phyloP scores from a whole-genome alignment of 192 early-diverging fungal genomes.

The Oehlia diaphana region DNA sequence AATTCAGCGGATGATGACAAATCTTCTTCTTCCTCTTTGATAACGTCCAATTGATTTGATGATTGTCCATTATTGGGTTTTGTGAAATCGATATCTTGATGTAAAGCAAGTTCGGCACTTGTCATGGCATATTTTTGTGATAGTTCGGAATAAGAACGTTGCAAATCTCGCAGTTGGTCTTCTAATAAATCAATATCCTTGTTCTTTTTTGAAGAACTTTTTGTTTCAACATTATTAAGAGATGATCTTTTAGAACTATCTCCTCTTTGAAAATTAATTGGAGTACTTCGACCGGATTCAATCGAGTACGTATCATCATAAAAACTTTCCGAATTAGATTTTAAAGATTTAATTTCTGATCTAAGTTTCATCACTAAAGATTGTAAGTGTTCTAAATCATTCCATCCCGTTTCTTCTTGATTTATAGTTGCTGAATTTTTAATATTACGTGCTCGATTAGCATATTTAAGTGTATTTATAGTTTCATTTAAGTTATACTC shows the following conservation, averaged over 20 bases:
- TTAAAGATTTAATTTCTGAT: constrained; percentile 50
- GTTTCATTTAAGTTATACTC: constrained; percentile 87
- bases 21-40: not conserved
- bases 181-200: constrained; percentile 41
- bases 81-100: not conserved
- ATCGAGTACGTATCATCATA: not conserved
- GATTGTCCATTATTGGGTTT: not conserved
- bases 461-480: constrained; percentile 94
- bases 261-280: constrained; percentile 37
- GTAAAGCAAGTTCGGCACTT: not conserved
- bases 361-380: constrained; percentile 63
- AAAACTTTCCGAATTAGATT: constrained; percentile 18
- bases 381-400: constrained; percentile 66
- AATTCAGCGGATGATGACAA: constrained; percentile 17
- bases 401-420: constrained; percentile 64
- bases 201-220: constrained; percentile 29
- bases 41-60: constrained; percentile 36
- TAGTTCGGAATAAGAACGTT: constrained; percentile 8
- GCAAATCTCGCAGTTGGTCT: constrained; percentile 46
- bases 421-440: constrained; percentile 86
- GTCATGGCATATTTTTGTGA: constrained; percentile 14
- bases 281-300: constrained; percentile 32
- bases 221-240: constrained; percentile 8
- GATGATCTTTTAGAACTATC: constrained; percentile 27
- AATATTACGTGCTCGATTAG: constrained; percentile 95